Evolutionary conservation across 208 protist species (phyloP).

Genomic region (Polymyxa betae): DNA sequence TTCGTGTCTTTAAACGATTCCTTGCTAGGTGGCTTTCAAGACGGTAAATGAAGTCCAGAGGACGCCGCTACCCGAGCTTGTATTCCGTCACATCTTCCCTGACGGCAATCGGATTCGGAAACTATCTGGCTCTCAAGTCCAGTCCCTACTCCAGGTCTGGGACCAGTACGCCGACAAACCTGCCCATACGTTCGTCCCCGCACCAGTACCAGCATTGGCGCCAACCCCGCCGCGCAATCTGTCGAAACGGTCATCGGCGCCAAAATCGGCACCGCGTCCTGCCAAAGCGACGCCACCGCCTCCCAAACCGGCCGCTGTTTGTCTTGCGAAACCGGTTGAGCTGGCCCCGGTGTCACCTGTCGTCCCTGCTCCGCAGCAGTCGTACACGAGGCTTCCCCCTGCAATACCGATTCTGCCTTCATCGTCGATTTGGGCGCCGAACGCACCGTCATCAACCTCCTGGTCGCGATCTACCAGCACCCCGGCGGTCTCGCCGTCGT

Average conservation of each 20-base stretch:
- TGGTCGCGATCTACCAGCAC: background rate
- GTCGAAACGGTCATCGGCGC: background rate
- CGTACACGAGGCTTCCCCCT: background rate
- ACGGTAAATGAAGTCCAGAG: too few relatives aligned
- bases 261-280: background rate
- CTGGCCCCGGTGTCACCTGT: background rate
- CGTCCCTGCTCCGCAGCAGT: background rate
- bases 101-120: conserved; percentile 56
- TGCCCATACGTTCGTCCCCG: background rate
- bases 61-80: background rate
- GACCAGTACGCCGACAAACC: background rate
- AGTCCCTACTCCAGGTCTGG: conserved; percentile 16
- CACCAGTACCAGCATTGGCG: background rate
- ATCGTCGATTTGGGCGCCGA: background rate
- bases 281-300: background rate
- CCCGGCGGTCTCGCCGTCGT: background rate
- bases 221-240: background rate
- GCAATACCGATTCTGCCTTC: background rate
- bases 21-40: too few relatives aligned
- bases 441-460: background rate
- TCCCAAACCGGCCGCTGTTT: background rate
- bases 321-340: background rate
- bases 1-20: too few relatives aligned
- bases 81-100: conserved; percentile 52
- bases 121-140: conserved; percentile 41